Conservation (phyloP, 2,329 filamentous ascomycete genomes). For the Bipolaris victoriae region DNA sequence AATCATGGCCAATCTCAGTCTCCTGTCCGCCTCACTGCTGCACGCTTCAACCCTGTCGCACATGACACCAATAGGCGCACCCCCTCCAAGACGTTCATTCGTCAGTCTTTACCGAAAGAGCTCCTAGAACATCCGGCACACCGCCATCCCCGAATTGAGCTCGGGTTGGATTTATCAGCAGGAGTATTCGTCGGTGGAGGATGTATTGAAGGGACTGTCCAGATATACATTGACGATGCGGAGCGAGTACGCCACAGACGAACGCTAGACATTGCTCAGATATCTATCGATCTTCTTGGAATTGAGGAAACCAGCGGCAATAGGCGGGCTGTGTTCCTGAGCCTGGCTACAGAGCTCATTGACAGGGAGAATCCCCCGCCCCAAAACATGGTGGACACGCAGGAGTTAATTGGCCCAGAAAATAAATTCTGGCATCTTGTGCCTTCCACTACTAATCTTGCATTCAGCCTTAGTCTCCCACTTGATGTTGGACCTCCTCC, state of each 20-base stretch:
- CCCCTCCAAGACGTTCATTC: conserved; percentile 58
- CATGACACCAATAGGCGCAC: conserved; percentile 52
- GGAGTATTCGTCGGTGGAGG: conserved; percentile 63
- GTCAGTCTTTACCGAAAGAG: conserved; percentile 54
- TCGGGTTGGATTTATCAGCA: conserved; percentile 58
- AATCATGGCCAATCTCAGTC: conserved; percentile 56
- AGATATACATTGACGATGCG: conserved; percentile 56
- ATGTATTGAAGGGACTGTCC: conserved; percentile 59
- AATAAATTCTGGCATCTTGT: conserved; percentile 58
- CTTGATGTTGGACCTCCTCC: conserved; percentile 62
- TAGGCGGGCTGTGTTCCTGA: conserved; percentile 57
- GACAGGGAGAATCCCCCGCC: conserved; percentile 59
- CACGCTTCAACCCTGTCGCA: conserved; percentile 51
- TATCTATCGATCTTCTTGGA: conserved; percentile 60
- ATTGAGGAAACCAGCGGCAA: conserved; percentile 58
- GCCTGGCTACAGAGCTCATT: conserved; percentile 59
- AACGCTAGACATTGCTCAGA: conserved; percentile 55
- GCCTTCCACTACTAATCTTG: conserved; percentile 55
- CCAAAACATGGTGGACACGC: conserved; percentile 56
- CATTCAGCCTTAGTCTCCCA: conserved; percentile 61
- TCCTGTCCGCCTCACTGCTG: conserved; percentile 55
- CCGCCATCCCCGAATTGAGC: conserved; percentile 56
- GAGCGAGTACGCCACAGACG: conserved; percentile 53
- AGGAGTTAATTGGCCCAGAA: conserved; percentile 45
- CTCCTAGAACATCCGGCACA: conserved; percentile 58